phyloP scores from a whole-genome alignment of 306 rosid species.

The Sphenostylis stenocarpa region DNA sequence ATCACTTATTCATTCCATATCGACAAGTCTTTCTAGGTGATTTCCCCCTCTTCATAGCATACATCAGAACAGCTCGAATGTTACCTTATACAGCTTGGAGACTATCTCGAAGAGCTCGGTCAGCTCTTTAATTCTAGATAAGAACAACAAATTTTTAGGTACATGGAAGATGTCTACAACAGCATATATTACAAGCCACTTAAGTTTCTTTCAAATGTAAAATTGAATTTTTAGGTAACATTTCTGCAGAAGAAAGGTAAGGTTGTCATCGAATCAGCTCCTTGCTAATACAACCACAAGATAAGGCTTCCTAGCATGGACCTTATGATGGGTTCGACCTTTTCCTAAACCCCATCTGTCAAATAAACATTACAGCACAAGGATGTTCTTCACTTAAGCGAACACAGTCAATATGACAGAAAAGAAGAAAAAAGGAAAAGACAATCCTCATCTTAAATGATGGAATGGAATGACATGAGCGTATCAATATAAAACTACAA shows the following conservation, averaged over 20 bases:
- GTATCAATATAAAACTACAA: constrained; percentile 13
- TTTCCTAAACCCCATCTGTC: neutral
- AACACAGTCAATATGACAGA: neutral
- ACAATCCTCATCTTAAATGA: neutral
- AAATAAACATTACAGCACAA: neutral
- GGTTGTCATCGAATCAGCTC: neutral
- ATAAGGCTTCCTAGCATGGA: neutral
- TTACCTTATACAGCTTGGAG: too few species aligned
- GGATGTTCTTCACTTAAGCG: neutral
- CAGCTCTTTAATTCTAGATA: too few species aligned
- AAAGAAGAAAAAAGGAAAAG: neutral
- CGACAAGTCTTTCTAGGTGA: too few species aligned
- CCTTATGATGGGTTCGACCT: constrained; percentile 1
- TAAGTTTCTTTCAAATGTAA: neutral
- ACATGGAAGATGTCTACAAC: neutral
- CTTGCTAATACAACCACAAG: constrained; percentile 5
- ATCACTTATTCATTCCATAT: too few species aligned
- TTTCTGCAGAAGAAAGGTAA: neutral
- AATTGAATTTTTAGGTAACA: neutral
- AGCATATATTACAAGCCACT: neutral
- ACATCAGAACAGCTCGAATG: too few species aligned
- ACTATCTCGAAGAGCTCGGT: too few species aligned
- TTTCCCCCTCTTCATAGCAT: too few species aligned
- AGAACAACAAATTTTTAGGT: neutral
- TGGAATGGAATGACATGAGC: constrained; percentile 7